Evolutionary conservation across 345 rosid genomes (phyloP).

Genomic region (Salix udensis): DNA sequence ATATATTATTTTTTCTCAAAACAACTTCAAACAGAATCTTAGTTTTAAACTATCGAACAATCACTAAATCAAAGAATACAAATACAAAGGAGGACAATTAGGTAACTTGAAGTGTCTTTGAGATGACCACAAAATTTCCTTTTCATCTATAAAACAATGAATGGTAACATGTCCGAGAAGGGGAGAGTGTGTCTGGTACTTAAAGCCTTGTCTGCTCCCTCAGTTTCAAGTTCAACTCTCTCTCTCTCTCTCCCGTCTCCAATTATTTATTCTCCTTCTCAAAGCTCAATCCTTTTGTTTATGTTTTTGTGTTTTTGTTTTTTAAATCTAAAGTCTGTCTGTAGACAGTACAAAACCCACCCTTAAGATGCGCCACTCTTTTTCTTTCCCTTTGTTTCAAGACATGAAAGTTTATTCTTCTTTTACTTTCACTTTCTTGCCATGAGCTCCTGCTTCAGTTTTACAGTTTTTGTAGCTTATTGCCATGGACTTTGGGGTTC

Average conservation of each 20-base stretch:
- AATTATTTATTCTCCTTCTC: conserved; percentile 16
- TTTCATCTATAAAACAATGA: neutral
- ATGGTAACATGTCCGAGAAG: neutral
- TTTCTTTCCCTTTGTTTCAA: conserved; percentile 15
- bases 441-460: conserved; percentile 31
- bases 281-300: neutral
- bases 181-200: neutral
- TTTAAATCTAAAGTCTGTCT: neutral
- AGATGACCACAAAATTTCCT: neutral
- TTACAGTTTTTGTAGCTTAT: conserved; percentile 27
- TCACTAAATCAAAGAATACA: neutral
- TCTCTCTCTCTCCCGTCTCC: conserved; percentile 10
- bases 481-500: conserved; percentile 49
- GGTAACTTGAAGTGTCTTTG: neutral
- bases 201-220: neutral
- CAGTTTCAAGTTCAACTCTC: neutral
- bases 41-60: too few species aligned
- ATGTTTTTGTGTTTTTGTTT: too few species aligned
- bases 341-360: conserved; percentile 6
- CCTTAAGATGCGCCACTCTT: conserved; percentile 27
- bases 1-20: too few species aligned
- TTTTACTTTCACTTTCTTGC: conserved; percentile 24
- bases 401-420: conserved; percentile 10
- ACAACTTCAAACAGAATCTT: too few species aligned
- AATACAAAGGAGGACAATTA: neutral